Evolutionary conservation across 305 asterid species (phyloP), one percentile per base, ranked within the genome.

Genomic region (Striga hermonthica): DNA sequence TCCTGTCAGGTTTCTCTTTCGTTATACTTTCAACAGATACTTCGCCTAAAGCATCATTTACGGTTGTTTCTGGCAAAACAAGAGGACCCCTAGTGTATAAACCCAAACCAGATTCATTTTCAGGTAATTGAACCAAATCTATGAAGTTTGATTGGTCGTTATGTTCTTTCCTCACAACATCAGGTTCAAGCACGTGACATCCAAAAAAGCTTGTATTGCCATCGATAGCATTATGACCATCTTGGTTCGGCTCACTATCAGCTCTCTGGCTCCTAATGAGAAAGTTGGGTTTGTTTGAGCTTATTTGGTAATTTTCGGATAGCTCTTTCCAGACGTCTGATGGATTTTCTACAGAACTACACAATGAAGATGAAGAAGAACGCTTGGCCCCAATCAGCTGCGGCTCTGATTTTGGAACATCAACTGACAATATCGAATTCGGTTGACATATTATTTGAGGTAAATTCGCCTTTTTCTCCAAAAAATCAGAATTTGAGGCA

Each of bases 261-360:
- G 5, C 79, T 43, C 68, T 71, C 64, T 73, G 84, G 77, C 78
- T 79, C 78, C 64, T 79, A 31, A 74, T 59, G 57, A 76, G 71
- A 78, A 61, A 64, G 7, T 73, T 79, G n/a, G 74, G 73, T 63
- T 71, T 78, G 35, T 67, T 64, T 40, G 76, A 53, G 50, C 71
- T 54, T 69, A 66, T 41, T 58, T 79, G 60, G 60, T 55, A 62
- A 63, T 76, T 73, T 72, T 66, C 67, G 4, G 67, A 58, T 41
- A 68, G 62, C 45, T 62, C 80, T 74, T 71, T 64, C 64, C 54
- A 34, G 60, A 61, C 65, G 39, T 75, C 75, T 57, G 61, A 60
- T 44, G 61, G 60, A 65, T 63, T 76, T 70, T 77, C 78, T 34
- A 49, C 68, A 61, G 74, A 62, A 16, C 60, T 47, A 66, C 31